phyloP scores from a whole-genome alignment of 805 yeast genomes.

The Kodamaea sagamina region DNA sequence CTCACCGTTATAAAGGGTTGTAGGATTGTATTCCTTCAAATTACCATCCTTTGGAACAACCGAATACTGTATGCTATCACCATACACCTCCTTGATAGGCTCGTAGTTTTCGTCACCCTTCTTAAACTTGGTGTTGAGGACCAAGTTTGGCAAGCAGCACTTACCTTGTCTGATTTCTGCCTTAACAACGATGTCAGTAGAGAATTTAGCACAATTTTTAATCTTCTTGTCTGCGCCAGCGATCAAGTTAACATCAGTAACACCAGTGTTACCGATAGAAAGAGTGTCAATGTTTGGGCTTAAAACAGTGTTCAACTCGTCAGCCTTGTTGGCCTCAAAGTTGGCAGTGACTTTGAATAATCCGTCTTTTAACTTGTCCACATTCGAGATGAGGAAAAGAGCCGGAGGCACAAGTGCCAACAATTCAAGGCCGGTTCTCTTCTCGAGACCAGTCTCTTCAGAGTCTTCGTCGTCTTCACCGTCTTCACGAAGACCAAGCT shows the following conservation, averaged over 20 bases:
- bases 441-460: background rate
- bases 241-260: constrained; percentile 15
- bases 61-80: constrained; percentile 11
- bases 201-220: constrained; percentile 13
- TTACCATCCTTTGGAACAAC: background rate
- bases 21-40: background rate
- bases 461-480: background rate
- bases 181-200: constrained; percentile 23
- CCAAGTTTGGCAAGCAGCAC: constrained; percentile 29
- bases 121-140: constrained; percentile 18
- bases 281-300: constrained; percentile 20
- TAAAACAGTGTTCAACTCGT: constrained; percentile 17
- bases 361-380: constrained; percentile 18
- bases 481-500: background rate
- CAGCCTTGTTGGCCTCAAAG: constrained; percentile 24
- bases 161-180: constrained; percentile 19
- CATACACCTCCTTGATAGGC: constrained; percentile 10
- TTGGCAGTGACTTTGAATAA: constrained; percentile 23
- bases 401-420: constrained; percentile 21
- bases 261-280: constrained; percentile 24
- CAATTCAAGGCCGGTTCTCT: background rate
- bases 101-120: constrained; percentile 10
- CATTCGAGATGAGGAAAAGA: constrained; percentile 26
- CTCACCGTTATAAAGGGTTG: constrained; percentile 5
- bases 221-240: constrained; percentile 1